Conservation (phyloP, 306 rosid species). For the Acacia melanoxylon region DNA sequence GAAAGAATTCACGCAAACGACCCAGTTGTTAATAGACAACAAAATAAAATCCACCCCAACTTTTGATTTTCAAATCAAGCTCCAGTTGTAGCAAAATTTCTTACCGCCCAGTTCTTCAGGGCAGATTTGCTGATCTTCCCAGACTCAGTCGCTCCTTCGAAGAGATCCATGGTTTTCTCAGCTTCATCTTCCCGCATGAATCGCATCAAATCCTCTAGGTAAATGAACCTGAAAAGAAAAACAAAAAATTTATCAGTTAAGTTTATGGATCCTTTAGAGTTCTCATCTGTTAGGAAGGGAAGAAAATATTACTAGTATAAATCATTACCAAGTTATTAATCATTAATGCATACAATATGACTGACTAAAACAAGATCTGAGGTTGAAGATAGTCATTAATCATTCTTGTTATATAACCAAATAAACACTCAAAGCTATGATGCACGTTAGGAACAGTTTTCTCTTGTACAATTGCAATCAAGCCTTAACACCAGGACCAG, state of each 20-base stretch:
- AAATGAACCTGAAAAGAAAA: conserved; percentile 41
- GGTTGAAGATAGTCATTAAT: neutral
- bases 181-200: conserved; percentile 71
- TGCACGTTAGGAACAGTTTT: neutral
- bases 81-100: conserved; percentile 8
- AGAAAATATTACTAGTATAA: neutral
- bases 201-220: conserved; percentile 57
- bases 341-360: neutral
- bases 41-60: neutral
- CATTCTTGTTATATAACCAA: neutral
- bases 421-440: neutral
- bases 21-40: neutral
- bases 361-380: neutral
- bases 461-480: neutral
- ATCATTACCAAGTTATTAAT: neutral
- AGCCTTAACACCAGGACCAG: neutral
- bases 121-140: conserved; percentile 57
- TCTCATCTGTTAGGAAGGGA: neutral
- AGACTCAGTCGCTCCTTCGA: conserved; percentile 62
- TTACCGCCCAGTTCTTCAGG: conserved; percentile 79
- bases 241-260: neutral
- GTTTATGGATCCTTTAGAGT: neutral
- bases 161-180: conserved; percentile 53
- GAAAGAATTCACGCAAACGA: neutral
- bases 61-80: conserved; percentile 2